Percentiles rank a stretch among this genome's conserved stretches.
phyloP scores from a whole-genome alignment of 2,329 filamentous ascomycete species.

The Orbilia quercus region DNA sequence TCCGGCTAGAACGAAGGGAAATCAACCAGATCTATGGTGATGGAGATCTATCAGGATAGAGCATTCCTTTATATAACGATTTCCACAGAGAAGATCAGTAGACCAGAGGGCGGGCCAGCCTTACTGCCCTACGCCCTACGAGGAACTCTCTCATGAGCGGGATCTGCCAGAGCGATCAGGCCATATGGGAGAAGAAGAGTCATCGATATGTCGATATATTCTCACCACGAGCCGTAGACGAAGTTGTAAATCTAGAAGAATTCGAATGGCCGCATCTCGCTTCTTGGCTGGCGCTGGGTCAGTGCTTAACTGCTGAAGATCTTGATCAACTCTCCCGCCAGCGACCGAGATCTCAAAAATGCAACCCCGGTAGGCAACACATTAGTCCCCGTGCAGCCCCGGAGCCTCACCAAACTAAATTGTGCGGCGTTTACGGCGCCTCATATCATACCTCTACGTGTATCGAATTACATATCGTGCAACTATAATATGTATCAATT shows the following conservation, averaged over 20 bases:
- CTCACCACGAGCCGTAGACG: not conserved
- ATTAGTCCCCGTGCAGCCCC: not conserved
- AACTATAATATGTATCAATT: no score
- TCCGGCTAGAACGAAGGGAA: not conserved
- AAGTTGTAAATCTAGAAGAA: not conserved
- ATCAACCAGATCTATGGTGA: not conserved
- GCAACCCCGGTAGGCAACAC: not conserved
- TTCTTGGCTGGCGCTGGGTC: not conserved
- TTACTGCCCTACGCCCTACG: slow-evolving; percentile 35
- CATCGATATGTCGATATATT: no score
- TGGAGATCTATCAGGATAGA: not conserved
- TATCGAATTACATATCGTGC: no score
- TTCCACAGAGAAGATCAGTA: not conserved
- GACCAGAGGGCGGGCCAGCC: slow-evolving; percentile 4
- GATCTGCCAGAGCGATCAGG: no score
- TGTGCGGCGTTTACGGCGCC: not conserved
- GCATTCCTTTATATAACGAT: not conserved
- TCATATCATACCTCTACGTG: no score
- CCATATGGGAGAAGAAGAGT: no score
- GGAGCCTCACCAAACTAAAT: not conserved
- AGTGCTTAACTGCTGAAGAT: slow-evolving; percentile 26
- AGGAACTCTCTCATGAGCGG: no score
- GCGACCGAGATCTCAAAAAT: not conserved
- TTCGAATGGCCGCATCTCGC: slow-evolving; percentile 4
- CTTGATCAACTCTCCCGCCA: slow-evolving; percentile 19